Base-by-base conservation (phyloP, 1,139 yeast species). In the Sugiyamaella japonica region DNA sequence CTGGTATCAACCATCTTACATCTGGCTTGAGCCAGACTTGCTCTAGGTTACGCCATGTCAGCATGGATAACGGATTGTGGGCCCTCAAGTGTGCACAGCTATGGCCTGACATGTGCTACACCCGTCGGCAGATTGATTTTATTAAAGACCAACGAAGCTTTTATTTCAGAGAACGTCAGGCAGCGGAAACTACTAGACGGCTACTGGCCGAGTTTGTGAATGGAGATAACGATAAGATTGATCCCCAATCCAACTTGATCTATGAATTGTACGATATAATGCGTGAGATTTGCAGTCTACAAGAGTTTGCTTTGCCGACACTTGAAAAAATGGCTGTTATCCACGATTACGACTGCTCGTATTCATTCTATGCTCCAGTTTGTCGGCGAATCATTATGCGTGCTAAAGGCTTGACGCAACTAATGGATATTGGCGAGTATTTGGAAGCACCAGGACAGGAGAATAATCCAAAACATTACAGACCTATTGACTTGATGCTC, bases 21-120 rank as follows among this genome's bases (percentile, higher is more conserved):
- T 58, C 57, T 13, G 64, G 65, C 1, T 46, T 59, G 16, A 46
- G 62, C 12, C 57, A 51, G 42, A 25, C 60, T 2, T 61, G 63
- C 49, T 51, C 51, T 12, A 55, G 60, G 8, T 43, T 63, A 13
- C 54, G 61, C 1, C 53, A 40, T 29, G 53, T 63, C 40, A 53
- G 61, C 45, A 43, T 51, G 43, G 64, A 61, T 13, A 55, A 56
- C 32, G 38, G 29, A 13, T 56, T 64, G 7, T 64, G 67, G 67
- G 50, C 31, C 9, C 46, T 15, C 3, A 40, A 32, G 13, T 53
- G 56, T 32, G 13, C 34, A 20, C 39, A 40, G 1, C 15, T 41
- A n/a, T 47, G 23, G 31, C 42, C 48, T 16, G 12, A 8, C 10
- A 45, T 46, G 50, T 31, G 54, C 20, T 42, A 38, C 7, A 51